Evolutionary conservation across 129 eudicot genomes (phyloP).

Genomic region (Flaveria bidentis): DNA sequence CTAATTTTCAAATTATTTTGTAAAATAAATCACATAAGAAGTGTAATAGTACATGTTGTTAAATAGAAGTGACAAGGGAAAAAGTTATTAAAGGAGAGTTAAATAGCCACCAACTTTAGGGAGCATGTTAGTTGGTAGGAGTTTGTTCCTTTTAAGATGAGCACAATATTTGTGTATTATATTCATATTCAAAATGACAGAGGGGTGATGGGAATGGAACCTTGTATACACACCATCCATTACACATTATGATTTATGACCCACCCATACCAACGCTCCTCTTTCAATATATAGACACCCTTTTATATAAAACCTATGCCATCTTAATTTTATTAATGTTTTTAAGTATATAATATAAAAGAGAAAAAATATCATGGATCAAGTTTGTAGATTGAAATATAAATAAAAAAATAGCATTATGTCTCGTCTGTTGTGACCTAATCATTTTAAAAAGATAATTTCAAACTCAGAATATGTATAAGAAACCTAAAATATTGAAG

Average conservation of each 20-base stretch:
- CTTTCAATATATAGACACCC: neutral
- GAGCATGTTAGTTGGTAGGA: conserved; percentile 45
- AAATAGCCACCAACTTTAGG: conserved; percentile 43
- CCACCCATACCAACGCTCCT: conserved; percentile 29
- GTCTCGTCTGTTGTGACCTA: too few relatives aligned
- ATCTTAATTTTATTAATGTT: too few relatives aligned
- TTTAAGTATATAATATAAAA: too few relatives aligned
- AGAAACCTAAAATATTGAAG: too few relatives aligned
- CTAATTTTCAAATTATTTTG: too few relatives aligned
- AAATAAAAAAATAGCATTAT: too few relatives aligned
- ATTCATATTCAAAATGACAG: neutral
- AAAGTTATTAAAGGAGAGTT: conserved; percentile 20
- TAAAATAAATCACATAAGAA: too few relatives aligned
- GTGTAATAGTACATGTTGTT: too few relatives aligned
- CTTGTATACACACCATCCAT: conserved; percentile 30
- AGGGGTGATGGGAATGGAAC: conserved; percentile 37
- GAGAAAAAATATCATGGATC: too few relatives aligned
- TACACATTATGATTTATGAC: conserved; percentile 39
- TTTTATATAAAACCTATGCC: neutral
- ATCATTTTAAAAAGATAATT: too few relatives aligned
- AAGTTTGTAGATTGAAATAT: too few relatives aligned
- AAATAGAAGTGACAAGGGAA: conserved; percentile 13
- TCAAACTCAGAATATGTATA: too few relatives aligned
- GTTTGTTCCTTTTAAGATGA: conserved; percentile 39
- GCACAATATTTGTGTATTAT: conserved; percentile 23